phyloP scores from a whole-genome alignment of 148 eudicot species.

The Amaranthus cruentus region DNA sequence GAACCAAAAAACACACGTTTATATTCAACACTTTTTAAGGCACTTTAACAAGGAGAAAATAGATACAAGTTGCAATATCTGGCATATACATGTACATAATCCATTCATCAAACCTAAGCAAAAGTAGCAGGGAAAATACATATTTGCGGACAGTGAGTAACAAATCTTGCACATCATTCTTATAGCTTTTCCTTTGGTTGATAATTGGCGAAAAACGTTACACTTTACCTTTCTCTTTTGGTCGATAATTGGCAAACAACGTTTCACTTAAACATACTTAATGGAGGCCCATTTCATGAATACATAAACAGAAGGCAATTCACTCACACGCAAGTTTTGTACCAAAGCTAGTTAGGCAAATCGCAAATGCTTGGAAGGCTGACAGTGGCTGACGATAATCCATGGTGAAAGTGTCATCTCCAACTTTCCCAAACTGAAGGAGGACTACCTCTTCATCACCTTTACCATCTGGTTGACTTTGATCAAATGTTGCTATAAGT shows the following conservation, averaged over 20 bases:
- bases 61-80: background rate
- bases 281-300: constrained; percentile 12
- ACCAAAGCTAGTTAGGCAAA: constrained; percentile 94
- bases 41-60: background rate
- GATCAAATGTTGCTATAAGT: constrained; percentile 72
- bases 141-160: background rate
- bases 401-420: constrained; percentile 87
- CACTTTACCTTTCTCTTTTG: background rate
- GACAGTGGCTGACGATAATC: constrained; percentile 92
- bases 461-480: constrained; percentile 80
- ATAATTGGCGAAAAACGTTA: too few species aligned
- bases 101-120: constrained; percentile 17
- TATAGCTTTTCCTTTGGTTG: background rate
- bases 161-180: background rate
- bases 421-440: constrained; percentile 94
- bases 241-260: constrained; percentile 4
- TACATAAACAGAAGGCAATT: constrained; percentile 2
- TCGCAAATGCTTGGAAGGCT: constrained; percentile 92
- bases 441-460: constrained; percentile 87
- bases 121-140: constrained; percentile 8
- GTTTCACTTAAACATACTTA: background rate
- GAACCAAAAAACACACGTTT: background rate
- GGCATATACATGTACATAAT: constrained; percentile 6
- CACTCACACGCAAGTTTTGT: constrained; percentile 95
- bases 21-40: background rate